These are phyloP conservation scores for Acrasis kona DNA, from an alignment of 78 protist species.

Conservation along the genomic window DNA sequence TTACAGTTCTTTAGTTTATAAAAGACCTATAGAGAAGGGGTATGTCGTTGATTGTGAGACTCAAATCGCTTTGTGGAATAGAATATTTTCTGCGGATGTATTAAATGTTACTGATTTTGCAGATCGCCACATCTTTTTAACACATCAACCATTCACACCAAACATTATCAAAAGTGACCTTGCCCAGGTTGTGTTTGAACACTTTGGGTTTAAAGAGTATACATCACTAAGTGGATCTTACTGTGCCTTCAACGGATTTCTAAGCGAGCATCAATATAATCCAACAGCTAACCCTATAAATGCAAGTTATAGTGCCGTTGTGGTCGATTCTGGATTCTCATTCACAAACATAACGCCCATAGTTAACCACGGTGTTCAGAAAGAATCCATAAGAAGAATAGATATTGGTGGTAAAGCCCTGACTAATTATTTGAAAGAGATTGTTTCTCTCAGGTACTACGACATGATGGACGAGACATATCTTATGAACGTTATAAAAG, in stretches of 20 bases:
- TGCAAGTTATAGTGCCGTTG: conserved; percentile 38
- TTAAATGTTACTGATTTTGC: neutral
- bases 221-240: no score
- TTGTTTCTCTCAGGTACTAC: conserved; percentile 45
- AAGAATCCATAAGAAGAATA: conserved; percentile 5
- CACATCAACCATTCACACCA: conserved; percentile 43
- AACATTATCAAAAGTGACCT: conserved; percentile 15
- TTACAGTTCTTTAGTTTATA: conserved; percentile 16
- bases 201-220: conserved; percentile 30
- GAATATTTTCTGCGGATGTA: conserved; percentile 34
- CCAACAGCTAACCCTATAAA: neutral
- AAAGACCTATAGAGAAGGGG: conserved; percentile 47
- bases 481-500: conserved; percentile 55
- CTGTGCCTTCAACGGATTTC: neutral
- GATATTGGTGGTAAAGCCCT: conserved; percentile 58
- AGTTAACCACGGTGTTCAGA: conserved; percentile 1
- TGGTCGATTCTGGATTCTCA: conserved; percentile 62
- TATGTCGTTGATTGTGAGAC: conserved; percentile 42
- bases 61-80: conserved; percentile 54
- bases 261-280: conserved; percentile 14
- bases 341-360: conserved; percentile 42
- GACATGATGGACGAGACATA: conserved; percentile 71
- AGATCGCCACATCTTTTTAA: conserved; percentile 30
- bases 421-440: conserved; percentile 59
- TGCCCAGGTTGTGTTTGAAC: conserved; percentile 52